phyloP scores from a whole-genome alignment of 139 green algal species.

The Haematococcus sp. region DNA sequence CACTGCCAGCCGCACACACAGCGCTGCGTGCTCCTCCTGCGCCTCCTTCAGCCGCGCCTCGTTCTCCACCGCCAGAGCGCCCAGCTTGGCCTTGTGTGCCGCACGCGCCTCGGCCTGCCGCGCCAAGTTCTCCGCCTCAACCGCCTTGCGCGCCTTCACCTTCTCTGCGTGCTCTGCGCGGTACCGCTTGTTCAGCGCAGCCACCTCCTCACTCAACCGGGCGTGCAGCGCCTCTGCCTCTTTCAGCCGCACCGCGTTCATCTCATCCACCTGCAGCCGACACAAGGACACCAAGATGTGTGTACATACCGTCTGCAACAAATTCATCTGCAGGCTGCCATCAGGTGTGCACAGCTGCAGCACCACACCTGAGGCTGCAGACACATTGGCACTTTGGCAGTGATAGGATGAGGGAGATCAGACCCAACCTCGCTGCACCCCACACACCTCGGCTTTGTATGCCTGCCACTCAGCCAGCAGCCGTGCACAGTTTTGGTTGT shows the following conservation, averaged over 20 bases:
- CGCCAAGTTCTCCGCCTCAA: conserved; percentile 28
- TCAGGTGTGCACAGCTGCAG: too few relatives aligned
- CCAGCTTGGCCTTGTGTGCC: conserved; percentile 21
- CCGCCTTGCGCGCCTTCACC: conserved; percentile 16
- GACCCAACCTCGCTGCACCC: too few relatives aligned
- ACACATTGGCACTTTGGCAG: too few relatives aligned
- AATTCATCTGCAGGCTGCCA: too few relatives aligned
- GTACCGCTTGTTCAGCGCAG: neutral
- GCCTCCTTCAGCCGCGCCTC: conserved; percentile 10
- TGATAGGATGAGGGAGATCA: too few relatives aligned
- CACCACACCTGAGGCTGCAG: too few relatives aligned
- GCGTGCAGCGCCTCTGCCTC: conserved; percentile 30
- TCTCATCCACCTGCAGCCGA: conserved; percentile 12
- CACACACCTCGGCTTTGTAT: conserved; percentile 20
- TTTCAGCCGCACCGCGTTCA: conserved; percentile 25
- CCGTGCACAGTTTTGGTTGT: conserved; percentile 8
- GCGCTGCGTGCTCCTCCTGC: conserved; percentile 26
- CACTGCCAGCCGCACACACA: conserved; percentile 29
- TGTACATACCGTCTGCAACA: too few relatives aligned
- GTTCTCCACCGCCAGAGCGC: conserved; percentile 20
- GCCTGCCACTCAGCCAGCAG: conserved; percentile 17
- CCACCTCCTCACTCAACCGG: conserved; percentile 14
- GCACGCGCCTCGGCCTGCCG: conserved; percentile 19
- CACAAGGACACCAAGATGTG: too few relatives aligned
- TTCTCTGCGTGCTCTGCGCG: neutral